Base-by-base conservation (phyloP, 352 stramenopile genomes). In the Peronosclerospora sorghi region DNA sequence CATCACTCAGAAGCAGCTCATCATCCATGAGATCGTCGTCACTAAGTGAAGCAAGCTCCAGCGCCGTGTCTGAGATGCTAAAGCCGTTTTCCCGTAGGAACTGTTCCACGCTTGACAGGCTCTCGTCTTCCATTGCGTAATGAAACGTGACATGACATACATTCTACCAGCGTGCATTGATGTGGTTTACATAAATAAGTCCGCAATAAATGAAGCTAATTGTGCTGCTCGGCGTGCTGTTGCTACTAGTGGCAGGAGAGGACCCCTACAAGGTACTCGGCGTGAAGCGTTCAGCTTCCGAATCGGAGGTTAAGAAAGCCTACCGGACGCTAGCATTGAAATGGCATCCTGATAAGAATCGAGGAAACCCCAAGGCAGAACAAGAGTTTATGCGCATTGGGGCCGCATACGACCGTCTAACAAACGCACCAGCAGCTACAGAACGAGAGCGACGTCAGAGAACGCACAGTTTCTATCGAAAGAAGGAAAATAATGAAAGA, bases 281-380 rank as follows among this genome's bases (percentile, higher is more conserved):
- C 7, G 41, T 92, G 15, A 46, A 48, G 41, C 65, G 65, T 4
- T 74, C 68, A 19, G 74, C 79, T 5, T 77, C 76, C 5, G 75
- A 88, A 41, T 60, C 36, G 35, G 75, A 89, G 49, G 82, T 92
- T 59, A 89, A 89, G 56, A 74, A 73, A 39, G 79, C 79, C 20
- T 96, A 96, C 44, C 68, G 81, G 4, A 61, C 72, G 29, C 51
- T 95, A 20, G 83, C 86, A 19, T 60, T 95, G 29, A 93, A 96
- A 48, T 91, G 79, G 68, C 86, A 96, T 44, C 86, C 86, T 3
- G 86, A 96, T 61, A 95, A 95, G 65, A 89, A 89, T 41, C 65
- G 46, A 26, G 68, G 64, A 2, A 79, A 86, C 41, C 61, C 72
- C 1, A 35, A 81, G 8, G 79, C 79, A 0, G 70, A 86, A 54